A percentile compares a stretch with the other conserved stretches of the same genome.
These are phyloP conservation scores for Scutellaria minor DNA, from an alignment of 257 asterid genomes.

Conservation along the genomic window DNA sequence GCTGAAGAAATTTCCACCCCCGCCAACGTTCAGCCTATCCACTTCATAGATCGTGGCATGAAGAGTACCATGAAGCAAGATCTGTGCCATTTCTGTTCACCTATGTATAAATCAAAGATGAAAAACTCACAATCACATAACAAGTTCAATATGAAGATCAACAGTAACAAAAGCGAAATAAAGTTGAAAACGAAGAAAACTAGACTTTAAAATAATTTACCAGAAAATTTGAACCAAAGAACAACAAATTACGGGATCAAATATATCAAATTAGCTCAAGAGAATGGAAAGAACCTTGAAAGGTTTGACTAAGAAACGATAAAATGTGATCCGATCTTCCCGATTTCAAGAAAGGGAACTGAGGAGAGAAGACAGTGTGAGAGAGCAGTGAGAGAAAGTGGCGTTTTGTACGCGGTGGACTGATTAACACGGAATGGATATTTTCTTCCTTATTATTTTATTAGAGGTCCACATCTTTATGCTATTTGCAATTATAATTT, in stretches of 20 bases:
- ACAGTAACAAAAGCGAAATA: neutral
- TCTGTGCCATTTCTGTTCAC: slow-evolving; percentile 55
- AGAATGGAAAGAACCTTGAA: neutral
- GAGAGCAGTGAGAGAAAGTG: slow-evolving; percentile 19
- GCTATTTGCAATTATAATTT: slow-evolving; percentile 22
- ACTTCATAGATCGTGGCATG: slow-evolving; percentile 64
- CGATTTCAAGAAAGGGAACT: slow-evolving; percentile 16
- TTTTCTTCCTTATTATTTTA: neutral
- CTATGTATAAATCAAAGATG: slow-evolving; percentile 13
- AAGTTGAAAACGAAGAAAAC: neutral
- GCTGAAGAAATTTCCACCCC: slow-evolving; percentile 51
- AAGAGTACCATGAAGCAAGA: slow-evolving; percentile 62
- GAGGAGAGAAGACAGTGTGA: neutral
- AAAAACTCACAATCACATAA: slow-evolving; percentile 16
- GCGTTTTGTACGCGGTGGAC: slow-evolving; percentile 33
- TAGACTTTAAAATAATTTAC: neutral
- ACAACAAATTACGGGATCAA: neutral
- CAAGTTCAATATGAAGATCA: neutral
- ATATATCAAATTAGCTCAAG: slow-evolving; percentile 30
- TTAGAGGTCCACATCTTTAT: slow-evolving; percentile 34
- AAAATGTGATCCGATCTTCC: slow-evolving; percentile 39
- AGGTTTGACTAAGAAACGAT: slow-evolving; percentile 8
- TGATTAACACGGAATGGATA: slow-evolving; percentile 13
- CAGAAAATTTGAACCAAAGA: neutral
- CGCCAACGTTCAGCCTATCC: slow-evolving; percentile 44